A percentile compares a stretch with the other conserved stretches of the same genome.
These are phyloP conservation scores for Leishmania major DNA, from an alignment of 208 protist species.

Conservation along the genomic window DNA sequence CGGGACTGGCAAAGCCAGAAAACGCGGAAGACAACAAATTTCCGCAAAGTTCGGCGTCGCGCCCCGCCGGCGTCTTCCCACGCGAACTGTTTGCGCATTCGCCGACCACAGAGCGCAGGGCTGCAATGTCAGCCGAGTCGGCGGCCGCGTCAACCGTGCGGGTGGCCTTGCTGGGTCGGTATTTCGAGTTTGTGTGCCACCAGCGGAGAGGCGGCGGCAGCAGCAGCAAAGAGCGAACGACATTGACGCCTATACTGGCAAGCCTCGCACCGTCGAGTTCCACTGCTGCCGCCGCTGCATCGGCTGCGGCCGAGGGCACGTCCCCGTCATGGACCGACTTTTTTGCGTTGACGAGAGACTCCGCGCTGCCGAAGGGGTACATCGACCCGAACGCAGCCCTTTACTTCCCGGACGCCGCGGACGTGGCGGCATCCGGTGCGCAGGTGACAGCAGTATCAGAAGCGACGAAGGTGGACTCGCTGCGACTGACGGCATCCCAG, in stretches of 20 bases:
- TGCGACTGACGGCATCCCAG: neutral
- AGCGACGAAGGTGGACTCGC: neutral
- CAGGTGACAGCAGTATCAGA: constrained; percentile 4
- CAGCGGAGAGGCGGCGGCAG: neutral
- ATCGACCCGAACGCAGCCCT: constrained; percentile 20
- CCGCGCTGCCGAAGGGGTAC: constrained; percentile 32
- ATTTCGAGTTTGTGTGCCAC: constrained; percentile 26
- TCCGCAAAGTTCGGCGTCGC: neutral
- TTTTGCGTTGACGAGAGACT: constrained; percentile 42
- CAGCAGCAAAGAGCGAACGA: neutral
- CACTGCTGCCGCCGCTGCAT: neutral
- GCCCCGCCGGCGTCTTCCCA: neutral
- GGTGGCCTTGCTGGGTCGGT: constrained; percentile 23
- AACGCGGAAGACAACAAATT: neutral
- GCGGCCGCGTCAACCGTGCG: constrained; percentile 19
- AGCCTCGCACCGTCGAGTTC: neutral
- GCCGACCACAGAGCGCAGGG: neutral
- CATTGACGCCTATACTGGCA: constrained; percentile 8
- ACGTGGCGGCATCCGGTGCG: neutral
- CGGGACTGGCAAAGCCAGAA: neutral
- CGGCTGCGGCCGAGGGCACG: neutral
- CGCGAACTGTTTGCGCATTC: constrained; percentile 24
- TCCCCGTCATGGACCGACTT: constrained; percentile 33
- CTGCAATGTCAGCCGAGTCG: neutral
- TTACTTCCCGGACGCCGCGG: constrained; percentile 22